Base-by-base conservation (phyloP, 352 stramenopile species). In the Sclerospora graminicola region DNA sequence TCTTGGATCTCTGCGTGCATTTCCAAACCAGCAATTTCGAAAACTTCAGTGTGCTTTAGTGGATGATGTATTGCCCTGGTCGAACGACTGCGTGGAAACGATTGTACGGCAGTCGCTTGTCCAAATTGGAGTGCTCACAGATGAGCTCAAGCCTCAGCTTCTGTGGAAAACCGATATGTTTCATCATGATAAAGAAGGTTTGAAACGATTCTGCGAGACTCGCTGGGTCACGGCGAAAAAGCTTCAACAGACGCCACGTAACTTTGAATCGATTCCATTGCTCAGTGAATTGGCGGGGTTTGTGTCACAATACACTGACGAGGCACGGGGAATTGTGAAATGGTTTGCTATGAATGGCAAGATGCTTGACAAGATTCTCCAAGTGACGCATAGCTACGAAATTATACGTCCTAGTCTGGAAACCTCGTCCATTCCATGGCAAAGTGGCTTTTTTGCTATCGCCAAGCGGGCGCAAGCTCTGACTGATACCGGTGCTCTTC, bases 401-500 rank as follows among this genome's bases (percentile, higher is more conserved):
- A 42, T 67, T 5, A 46, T 78, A 18, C 8, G 14, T 8, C 45
- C 37, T 1, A 40, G 21, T 8, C n/a, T 19, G 1, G 4, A 45
- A 0, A 5, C 8, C 8, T 24, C 28, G 1, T 27, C 14, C 8
- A 57, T 66, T 20, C 48, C 60, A 9, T 85, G 72, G 76, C 57
- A 82, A 31, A 40, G 29, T 16, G 38, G 91, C 16, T 21, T 48
- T 0, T 53, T 63, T 5, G 60, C 69, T 4, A 20, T 87, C 6
- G 27, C n/a, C n/a, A n/a, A n/a, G n/a, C n/a, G n/a, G n/a, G n/a
- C n/a, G n/a, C n/a, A n/a, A n/a, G n/a, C n/a, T 52, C 23, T 96
- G 0, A 91, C 95, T 39, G 86, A 95, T 45, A 89, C 76, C 18
- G 83, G 82, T 0, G 84, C 82, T 5, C 36, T 95, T n/a, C 57